These are phyloP conservation scores for Kokia cookei DNA, from an alignment of 441 rosid genomes.

Conservation along the genomic window DNA sequence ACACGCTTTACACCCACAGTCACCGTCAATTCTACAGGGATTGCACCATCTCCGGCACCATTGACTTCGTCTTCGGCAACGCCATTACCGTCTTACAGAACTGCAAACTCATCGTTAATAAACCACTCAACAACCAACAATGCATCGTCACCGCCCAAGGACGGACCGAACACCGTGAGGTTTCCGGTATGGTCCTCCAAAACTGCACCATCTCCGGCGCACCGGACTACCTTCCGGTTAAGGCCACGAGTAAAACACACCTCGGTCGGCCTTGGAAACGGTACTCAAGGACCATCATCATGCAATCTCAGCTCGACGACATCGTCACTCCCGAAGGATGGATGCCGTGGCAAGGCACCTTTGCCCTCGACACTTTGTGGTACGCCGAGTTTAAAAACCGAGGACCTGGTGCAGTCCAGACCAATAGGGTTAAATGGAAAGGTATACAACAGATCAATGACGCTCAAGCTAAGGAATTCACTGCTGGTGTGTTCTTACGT, in stretches of 20 bases:
- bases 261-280: slow-evolving; percentile 74
- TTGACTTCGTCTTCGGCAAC: slow-evolving; percentile 67
- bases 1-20: slow-evolving; percentile 64
- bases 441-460: slow-evolving; percentile 36
- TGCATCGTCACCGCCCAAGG: slow-evolving; percentile 70
- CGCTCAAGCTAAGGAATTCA: slow-evolving; percentile 22
- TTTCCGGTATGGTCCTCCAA: slow-evolving; percentile 55
- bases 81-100: slow-evolving; percentile 51
- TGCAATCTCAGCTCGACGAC: slow-evolving; percentile 51
- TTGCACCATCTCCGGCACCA: slow-evolving; percentile 65
- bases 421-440: slow-evolving; percentile 50
- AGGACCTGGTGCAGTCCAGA: slow-evolving; percentile 50
- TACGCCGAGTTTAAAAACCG: slow-evolving; percentile 50
- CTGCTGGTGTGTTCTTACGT: slow-evolving; percentile 28
- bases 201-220: slow-evolving; percentile 57
- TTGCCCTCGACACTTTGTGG: slow-evolving; percentile 45
- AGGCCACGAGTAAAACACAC: slow-evolving; percentile 32
- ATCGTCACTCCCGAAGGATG: slow-evolving; percentile 59
- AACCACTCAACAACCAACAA: slow-evolving; percentile 40
- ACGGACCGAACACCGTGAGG: slow-evolving; percentile 27
- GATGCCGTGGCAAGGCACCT: slow-evolving; percentile 39
- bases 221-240: slow-evolving; percentile 30
- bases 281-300: slow-evolving; percentile 56
- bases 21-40: slow-evolving; percentile 80
- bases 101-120: slow-evolving; percentile 46